Evolutionary conservation across 495 filamentous ascomycete species (phyloP).

Genomic region (Neurospora sp.): DNA sequence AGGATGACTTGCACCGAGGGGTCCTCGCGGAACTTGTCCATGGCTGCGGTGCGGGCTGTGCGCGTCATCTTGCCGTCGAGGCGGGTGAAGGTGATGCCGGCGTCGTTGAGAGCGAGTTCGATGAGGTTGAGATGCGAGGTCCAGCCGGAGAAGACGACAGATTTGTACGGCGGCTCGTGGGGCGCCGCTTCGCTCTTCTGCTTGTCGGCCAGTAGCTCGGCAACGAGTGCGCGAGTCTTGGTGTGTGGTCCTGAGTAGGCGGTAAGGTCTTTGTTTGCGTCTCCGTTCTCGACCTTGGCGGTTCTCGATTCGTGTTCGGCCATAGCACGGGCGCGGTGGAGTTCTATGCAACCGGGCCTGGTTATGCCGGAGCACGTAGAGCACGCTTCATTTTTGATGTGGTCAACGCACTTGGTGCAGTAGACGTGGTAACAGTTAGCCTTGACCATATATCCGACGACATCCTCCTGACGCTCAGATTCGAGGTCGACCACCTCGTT

Average conservation of each 20-base stretch:
- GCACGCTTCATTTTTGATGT: constrained; percentile 32
- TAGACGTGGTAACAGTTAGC: constrained; percentile 76
- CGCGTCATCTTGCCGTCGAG: constrained; percentile 84
- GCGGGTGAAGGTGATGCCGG: constrained; percentile 59
- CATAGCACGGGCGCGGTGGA: constrained; percentile 56
- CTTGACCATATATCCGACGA: constrained; percentile 55
- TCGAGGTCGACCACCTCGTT: constrained; percentile 42
- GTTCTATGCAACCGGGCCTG: constrained; percentile 49
- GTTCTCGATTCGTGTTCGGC: constrained; percentile 43
- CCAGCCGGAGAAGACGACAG: constrained; percentile 90
- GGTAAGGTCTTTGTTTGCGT: constrained; percentile 44
- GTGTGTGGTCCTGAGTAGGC: constrained; percentile 81
- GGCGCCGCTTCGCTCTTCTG: constrained; percentile 48
- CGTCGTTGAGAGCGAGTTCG: constrained; percentile 65
- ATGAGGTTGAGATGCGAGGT: constrained; percentile 91
- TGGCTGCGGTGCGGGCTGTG: constrained; percentile 54
- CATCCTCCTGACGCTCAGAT: constrained; percentile 47
- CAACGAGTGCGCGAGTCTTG: constrained; percentile 72
- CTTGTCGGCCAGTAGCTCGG: constrained; percentile 50
- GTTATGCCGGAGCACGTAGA: constrained; percentile 4
- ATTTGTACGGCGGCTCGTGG: constrained; percentile 63
- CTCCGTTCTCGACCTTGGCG: constrained; percentile 26
- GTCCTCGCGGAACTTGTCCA: constrained; percentile 70
- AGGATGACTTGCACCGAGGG: constrained; percentile 65
- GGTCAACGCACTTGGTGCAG: constrained; percentile 61